Evolutionary conservation across 305 asterid genomes (phyloP), one percentile per base, ranked within the genome.

Genomic region (Petunia hybrid): DNA sequence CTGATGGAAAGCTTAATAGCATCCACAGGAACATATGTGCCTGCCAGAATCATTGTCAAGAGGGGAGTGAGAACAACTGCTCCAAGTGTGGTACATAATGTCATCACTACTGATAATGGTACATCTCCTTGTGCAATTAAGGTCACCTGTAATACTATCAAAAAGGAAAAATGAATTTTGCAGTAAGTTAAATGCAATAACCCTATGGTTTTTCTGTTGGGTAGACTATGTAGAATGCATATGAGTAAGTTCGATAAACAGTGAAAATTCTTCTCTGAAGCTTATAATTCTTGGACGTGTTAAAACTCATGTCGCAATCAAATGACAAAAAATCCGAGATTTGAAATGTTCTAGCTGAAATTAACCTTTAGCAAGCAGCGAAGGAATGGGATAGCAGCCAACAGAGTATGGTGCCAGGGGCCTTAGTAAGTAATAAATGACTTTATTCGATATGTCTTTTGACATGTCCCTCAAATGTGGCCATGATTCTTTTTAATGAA

Each of bases 1-100:
- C 97, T 93, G 83, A 93, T 67, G 83, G 99, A 91, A 76, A 95
- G 91, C 86, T 87, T 86, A 80, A 87, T 77, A 35, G 92, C 97
- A 80, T 91, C 89, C 22, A 95, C 93, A 48, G 95, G 94, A 84
- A 95, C 91, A 80, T 83, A 89, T 82, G 98, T 89, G 85, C 99
- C 99, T 2, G 97, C 99, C 82, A 95, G 91, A 89, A 88, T 81
- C 93, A 87, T 92, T 42, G 92, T 85, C 89, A 93, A 82, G 67
- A 92, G 84, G 80, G 98, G 98, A n/a, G 97, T 93, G 78, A 95
- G 97, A 88, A 93, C 65, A 43, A 93, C 98, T 55, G 99, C 97
- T 80, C 95, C 97, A 42, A 93, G 86, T 61, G 99, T 95, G 76
- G 95, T 89, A 80, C 99, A 95, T 14, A 87, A 90, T 38, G 99